phyloP scores from a whole-genome alignment of 169 alveolate genomes.

The Eimeria sp. region DNA sequence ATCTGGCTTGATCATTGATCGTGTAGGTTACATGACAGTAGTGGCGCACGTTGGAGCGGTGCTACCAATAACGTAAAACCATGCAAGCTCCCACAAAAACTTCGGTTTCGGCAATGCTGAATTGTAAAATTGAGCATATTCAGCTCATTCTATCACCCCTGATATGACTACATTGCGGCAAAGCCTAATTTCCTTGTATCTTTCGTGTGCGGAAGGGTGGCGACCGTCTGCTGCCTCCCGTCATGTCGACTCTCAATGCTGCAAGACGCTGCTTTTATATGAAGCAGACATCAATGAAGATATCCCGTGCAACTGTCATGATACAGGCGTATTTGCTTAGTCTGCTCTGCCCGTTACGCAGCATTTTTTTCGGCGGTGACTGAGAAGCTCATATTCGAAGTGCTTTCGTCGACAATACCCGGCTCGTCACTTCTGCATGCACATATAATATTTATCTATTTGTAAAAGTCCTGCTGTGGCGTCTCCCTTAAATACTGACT shows the following conservation, averaged over 20 bases:
- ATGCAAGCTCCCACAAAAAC: not conserved
- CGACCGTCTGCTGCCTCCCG: not conserved
- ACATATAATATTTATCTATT: not conserved
- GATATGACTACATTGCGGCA: not conserved
- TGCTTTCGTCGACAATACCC: not conserved
- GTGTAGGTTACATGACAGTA: not conserved
- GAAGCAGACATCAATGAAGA: not conserved
- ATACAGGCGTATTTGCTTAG: not conserved
- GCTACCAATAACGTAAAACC: not conserved
- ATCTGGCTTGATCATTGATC: not conserved
- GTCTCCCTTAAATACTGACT: not conserved
- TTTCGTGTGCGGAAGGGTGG: not conserved
- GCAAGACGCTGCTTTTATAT: not conserved
- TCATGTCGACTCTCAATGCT: not conserved
- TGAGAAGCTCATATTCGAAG: not conserved
- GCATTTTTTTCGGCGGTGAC: too few relatives aligned
- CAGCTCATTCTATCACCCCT: not conserved
- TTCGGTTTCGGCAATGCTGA: not conserved
- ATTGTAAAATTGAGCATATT: not conserved
- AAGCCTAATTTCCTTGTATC: not conserved
- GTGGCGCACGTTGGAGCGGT: not conserved
- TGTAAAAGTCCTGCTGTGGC: not conserved
- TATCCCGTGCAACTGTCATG: not conserved
- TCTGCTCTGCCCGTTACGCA: not conserved
- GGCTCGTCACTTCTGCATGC: not conserved